Evolutionary conservation across 2,329 filamentous ascomycete species (phyloP).

Genomic region (Peltaster fructicola): DNA sequence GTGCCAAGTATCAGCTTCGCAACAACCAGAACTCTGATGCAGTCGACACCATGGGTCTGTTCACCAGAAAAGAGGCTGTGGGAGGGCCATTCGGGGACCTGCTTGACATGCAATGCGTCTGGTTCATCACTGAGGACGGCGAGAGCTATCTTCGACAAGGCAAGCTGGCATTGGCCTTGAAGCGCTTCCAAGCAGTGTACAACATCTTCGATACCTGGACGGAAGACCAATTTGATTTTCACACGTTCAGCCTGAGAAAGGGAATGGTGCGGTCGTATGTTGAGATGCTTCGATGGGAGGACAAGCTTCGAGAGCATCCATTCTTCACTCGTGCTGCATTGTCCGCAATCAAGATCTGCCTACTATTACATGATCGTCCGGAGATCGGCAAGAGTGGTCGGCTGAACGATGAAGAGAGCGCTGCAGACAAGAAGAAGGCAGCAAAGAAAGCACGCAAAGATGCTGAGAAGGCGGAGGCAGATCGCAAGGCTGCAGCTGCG

Average conservation of each 20-base stretch:
- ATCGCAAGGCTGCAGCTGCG: slow-evolving; percentile 39
- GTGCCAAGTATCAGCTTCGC: slow-evolving; percentile 87
- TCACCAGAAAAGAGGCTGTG: slow-evolving; percentile 77
- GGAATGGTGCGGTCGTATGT: slow-evolving; percentile 89
- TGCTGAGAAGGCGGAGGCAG: slow-evolving; percentile 63
- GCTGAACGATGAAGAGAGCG: slow-evolving; percentile 50
- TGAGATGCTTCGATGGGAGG: slow-evolving; percentile 94
- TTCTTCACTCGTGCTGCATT: slow-evolving; percentile 78
- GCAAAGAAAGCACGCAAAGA: slow-evolving; percentile 59
- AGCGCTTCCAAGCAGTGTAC: slow-evolving; percentile 74
- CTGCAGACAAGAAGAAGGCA: slow-evolving; percentile 60
- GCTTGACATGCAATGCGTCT: slow-evolving; percentile 95
- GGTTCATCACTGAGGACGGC: slow-evolving; percentile 91
- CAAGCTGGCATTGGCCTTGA: slow-evolving; percentile 71
- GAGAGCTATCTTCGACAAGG: slow-evolving; percentile 71
- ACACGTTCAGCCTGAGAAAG: slow-evolving; percentile 91
- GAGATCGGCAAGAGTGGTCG: slow-evolving; percentile 54
- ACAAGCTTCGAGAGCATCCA: slow-evolving; percentile 75
- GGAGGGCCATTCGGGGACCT: slow-evolving; percentile 81
- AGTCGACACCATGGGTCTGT: slow-evolving; percentile 76
- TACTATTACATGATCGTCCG: slow-evolving; percentile 61
- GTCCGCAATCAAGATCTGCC: slow-evolving; percentile 62
- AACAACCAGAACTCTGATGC: slow-evolving; percentile 81
- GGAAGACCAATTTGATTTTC: slow-evolving; percentile 98
- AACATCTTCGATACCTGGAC: slow-evolving; percentile 96